phyloP scores from a whole-genome alignment of 495 filamentous ascomycete species.

The Penicillium psychrofluorescens region DNA sequence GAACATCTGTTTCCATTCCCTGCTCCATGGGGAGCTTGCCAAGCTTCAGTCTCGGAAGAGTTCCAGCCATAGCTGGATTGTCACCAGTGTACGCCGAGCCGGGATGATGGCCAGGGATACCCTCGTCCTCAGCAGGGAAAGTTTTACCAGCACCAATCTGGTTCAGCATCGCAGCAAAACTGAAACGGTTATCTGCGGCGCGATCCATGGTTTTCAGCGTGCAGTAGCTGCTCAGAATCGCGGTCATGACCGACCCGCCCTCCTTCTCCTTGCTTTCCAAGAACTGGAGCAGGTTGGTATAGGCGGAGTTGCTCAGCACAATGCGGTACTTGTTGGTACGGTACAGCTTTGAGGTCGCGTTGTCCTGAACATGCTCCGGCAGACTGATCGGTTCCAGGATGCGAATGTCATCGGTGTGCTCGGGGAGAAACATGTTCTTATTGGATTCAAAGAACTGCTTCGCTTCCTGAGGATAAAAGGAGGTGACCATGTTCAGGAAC shows the following conservation, averaged over 20 bases:
- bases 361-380: slow-evolving; percentile 68
- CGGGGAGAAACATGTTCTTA: slow-evolving; percentile 60
- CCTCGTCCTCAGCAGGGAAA: slow-evolving; percentile 75
- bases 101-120: slow-evolving; percentile 84
- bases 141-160: slow-evolving; percentile 54
- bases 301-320: slow-evolving; percentile 73
- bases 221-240: slow-evolving; percentile 66
- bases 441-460: slow-evolving; percentile 62
- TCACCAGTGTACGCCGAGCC: slow-evolving; percentile 73
- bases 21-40: slow-evolving; percentile 74
- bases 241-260: slow-evolving; percentile 68
- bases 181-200: slow-evolving; percentile 66
- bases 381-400: slow-evolving; percentile 59
- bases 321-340: slow-evolving; percentile 76
- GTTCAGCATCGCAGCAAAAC: slow-evolving; percentile 75
- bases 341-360: slow-evolving; percentile 67
- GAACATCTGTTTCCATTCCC: slow-evolving; percentile 70
- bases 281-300: slow-evolving; percentile 75
- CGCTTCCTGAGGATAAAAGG: slow-evolving; percentile 61
- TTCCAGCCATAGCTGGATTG: slow-evolving; percentile 45
- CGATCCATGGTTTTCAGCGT: slow-evolving; percentile 68
- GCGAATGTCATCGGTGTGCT: slow-evolving; percentile 71
- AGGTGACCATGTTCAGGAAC: slow-evolving; percentile 72
- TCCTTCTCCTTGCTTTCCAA: slow-evolving; percentile 74
- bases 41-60: slow-evolving; percentile 57